Evolutionary conservation across 805 yeast species (phyloP), one percentile per base, ranked within the genome.

Genomic region (Yamadazyma olivae): DNA sequence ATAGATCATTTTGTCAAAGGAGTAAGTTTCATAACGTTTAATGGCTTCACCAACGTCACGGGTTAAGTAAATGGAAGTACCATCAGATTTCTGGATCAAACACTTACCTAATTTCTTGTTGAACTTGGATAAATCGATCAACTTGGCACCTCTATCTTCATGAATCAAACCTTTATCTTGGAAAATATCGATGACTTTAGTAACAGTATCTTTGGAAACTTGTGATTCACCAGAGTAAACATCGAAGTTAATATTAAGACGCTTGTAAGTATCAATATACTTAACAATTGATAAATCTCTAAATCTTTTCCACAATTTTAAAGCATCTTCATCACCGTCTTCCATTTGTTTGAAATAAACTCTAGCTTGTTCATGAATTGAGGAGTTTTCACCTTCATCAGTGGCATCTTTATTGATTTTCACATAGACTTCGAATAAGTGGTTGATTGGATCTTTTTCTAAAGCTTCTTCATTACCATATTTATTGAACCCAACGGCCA

Each of bases 31-130:
- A 59, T 87, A 74, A 72, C 99, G 91, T 56, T 84, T 87, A 56
- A 83, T 80, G 38, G 98, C 98, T 53, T 90, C 96, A 51, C 97
- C 97, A 40, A 93, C 83, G 63, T 93, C 99, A 70, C 99, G 81
- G 44, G 98, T 90, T 54, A 93, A 64, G 61, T 93, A 93, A 44
- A 93, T 70, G 13, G 96, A 85, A 17, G 99, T 86, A 59, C 98
- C 98, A 59, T 93, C 99, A 17, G 88, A 80, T 66, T 93, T 95
- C 60, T 88, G 88, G 33, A 93, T 91, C 46, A 93, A 75, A 38
- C 87, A 86, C 67, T 90, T 91, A 47, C 97, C 98, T 43, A 93
- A 73, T 59, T 90, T 90, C 73, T 91, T 90, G 71, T 83, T 84
- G 67, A 81, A 81, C 51, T 77, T 77, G 46, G 86, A 79, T 59